Conservation (phyloP, 371 early-diverging fungal species). For the Mucor piriformis region DNA sequence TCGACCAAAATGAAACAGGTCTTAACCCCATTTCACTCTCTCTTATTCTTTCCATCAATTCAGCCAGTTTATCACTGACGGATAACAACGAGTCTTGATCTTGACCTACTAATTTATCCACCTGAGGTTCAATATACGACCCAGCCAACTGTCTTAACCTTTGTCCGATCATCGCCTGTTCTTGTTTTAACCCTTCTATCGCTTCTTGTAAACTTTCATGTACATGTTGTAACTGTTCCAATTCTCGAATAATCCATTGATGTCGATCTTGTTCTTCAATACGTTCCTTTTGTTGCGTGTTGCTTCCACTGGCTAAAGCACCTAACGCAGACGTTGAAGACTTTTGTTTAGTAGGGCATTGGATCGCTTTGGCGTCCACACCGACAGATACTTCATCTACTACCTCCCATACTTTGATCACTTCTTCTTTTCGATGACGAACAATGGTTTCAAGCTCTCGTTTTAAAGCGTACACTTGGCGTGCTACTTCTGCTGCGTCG, state of each 20-base stretch:
- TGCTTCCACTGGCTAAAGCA: neutral
- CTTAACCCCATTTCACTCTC: slow-evolving; percentile 37
- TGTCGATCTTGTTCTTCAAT: slow-evolving; percentile 54
- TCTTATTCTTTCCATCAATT: slow-evolving; percentile 40
- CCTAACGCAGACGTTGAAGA: slow-evolving; percentile 13
- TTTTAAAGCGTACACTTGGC: slow-evolving; percentile 55
- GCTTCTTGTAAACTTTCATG: slow-evolving; percentile 46
- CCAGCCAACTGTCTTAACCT: slow-evolving; percentile 29
- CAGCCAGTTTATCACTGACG: slow-evolving; percentile 40
- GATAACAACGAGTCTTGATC: slow-evolving; percentile 35
- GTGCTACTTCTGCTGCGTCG: slow-evolving; percentile 61
- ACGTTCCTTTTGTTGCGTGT: slow-evolving; percentile 11
- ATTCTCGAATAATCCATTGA: slow-evolving; percentile 59
- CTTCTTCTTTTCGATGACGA: slow-evolving; percentile 60
- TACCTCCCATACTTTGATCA: slow-evolving; percentile 66
- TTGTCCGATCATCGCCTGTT: slow-evolving; percentile 44
- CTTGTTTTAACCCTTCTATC: slow-evolving; percentile 42
- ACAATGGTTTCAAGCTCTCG: slow-evolving; percentile 60
- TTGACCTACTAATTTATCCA: slow-evolving; percentile 42
- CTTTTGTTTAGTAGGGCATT: slow-evolving; percentile 12
- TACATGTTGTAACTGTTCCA: slow-evolving; percentile 57
- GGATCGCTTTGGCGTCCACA: slow-evolving; percentile 25
- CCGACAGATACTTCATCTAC: slow-evolving; percentile 58
- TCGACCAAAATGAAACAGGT: slow-evolving; percentile 10
- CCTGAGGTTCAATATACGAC: slow-evolving; percentile 45